Evolutionary conservation across 2,329 filamentous ascomycete genomes (phyloP).

Genomic region (Hirsutella rhossiliensis): DNA sequence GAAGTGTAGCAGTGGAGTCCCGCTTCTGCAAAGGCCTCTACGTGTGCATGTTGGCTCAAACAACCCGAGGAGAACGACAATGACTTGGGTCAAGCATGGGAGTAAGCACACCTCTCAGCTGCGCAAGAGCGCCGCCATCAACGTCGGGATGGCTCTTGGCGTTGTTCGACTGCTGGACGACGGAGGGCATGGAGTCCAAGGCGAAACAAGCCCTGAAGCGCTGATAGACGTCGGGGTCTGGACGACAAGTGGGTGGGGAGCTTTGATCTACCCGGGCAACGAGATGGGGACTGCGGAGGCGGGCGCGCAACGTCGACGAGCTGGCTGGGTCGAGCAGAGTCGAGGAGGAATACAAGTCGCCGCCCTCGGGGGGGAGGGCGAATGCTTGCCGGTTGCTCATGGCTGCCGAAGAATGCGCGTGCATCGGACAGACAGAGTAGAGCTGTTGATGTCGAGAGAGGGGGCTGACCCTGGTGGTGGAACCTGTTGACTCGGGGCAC

Average conservation of each 20-base stretch:
- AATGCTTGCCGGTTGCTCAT: no score
- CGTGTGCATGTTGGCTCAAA: neutral
- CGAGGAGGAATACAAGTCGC: neutral
- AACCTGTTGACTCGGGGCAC: no score
- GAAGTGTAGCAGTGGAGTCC: constrained; percentile 11
- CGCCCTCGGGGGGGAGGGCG: neutral
- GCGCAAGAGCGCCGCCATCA: constrained; percentile 1
- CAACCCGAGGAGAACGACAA: neutral
- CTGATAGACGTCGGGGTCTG: constrained; percentile 9
- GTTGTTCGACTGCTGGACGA: neutral
- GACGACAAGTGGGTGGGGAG: constrained; percentile 1
- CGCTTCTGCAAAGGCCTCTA: constrained; percentile 12
- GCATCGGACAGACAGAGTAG: no score
- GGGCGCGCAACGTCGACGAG: constrained; percentile 15
- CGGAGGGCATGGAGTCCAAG: neutral
- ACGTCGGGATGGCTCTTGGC: neutral
- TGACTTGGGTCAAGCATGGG: neutral
- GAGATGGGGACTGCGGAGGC: constrained; percentile 13
- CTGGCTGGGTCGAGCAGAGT: constrained; percentile 3
- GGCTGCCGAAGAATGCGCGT: no score
- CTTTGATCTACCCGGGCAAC: neutral
- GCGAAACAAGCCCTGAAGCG: constrained; percentile 13
- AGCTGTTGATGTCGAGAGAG: no score
- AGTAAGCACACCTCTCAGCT: constrained; percentile 10
- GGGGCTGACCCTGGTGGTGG: no score